Percentiles rank a stretch among this genome's conserved stretches.
phyloP scores from a whole-genome alignment of 148 eudicot species.

The Cornus controversa region DNA sequence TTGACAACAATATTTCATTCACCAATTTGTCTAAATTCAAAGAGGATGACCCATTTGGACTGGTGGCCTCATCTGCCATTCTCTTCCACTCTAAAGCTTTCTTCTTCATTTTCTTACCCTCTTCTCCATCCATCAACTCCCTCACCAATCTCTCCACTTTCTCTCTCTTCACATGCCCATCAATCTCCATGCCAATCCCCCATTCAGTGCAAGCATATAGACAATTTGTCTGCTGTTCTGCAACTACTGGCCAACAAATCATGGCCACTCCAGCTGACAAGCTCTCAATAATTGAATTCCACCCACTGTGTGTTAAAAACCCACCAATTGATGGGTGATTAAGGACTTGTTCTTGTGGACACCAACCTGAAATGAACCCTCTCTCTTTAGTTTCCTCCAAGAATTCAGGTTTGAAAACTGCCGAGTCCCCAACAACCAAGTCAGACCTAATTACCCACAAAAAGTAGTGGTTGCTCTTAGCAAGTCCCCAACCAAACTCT shows the following conservation, averaged over 20 bases:
- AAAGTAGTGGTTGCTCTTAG: not conserved
- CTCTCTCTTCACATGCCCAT: conserved; percentile 20
- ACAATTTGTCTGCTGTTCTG: conserved; percentile 35
- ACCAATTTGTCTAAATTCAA: conserved; percentile 1
- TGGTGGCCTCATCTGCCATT: conserved; percentile 12
- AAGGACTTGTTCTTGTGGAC: not conserved
- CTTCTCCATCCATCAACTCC: conserved; percentile 19
- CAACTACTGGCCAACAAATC: conserved; percentile 33
- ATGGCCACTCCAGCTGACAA: conserved; percentile 25
- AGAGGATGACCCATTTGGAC: conserved; percentile 6
- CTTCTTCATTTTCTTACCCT: conserved; percentile 20
- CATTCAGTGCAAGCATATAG: conserved; percentile 19
- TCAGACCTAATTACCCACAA: not conserved
- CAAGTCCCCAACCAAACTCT: not conserved
- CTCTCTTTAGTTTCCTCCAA: not conserved
- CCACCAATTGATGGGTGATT: not conserved
- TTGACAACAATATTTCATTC: not conserved
- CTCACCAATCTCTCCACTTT: conserved; percentile 14
- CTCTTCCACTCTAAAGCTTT: conserved; percentile 19
- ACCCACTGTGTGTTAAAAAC: conserved; percentile 41
- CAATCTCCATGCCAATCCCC: conserved; percentile 32
- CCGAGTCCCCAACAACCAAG: not conserved
- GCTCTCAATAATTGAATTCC: conserved; percentile 36
- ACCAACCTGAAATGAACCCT: not conserved
- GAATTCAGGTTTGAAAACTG: not conserved